Evolutionary conservation across 2,329 filamentous ascomycete species (phyloP).

Genomic region (Fusarium nisikadoi): DNA sequence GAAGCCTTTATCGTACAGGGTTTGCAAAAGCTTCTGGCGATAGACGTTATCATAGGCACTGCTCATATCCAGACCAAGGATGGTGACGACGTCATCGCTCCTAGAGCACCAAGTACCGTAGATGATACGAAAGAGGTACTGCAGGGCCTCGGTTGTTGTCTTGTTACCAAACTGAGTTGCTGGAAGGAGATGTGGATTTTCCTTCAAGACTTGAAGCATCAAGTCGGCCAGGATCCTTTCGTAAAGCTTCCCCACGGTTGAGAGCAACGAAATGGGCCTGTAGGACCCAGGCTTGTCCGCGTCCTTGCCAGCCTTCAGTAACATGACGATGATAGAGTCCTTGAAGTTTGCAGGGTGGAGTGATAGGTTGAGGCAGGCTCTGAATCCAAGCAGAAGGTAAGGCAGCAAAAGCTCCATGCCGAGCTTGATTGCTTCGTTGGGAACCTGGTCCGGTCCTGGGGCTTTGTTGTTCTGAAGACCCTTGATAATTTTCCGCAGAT

Average conservation of each 20-base stretch:
- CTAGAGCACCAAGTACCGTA: background rate
- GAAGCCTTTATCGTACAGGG: background rate
- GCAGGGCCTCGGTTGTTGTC: slow-evolving; percentile 13
- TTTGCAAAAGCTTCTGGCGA: slow-evolving; percentile 2
- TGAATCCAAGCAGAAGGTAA: background rate
- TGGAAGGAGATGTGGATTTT: background rate
- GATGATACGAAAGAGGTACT: slow-evolving; percentile 1
- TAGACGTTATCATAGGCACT: slow-evolving; percentile 11
- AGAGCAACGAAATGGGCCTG: slow-evolving; percentile 15
- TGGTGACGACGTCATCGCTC: background rate
- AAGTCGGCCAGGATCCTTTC: slow-evolving; percentile 13
- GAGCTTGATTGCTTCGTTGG: slow-evolving; percentile 13
- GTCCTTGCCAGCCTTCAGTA: background rate
- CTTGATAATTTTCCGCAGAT: background rate
- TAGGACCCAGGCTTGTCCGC: background rate
- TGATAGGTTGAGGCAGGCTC: background rate
- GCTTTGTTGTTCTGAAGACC: background rate
- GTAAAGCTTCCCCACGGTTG: slow-evolving; percentile 9
- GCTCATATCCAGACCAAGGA: slow-evolving; percentile 10
- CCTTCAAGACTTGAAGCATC: background rate
- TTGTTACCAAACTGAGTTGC: slow-evolving; percentile 5
- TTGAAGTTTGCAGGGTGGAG: slow-evolving; percentile 12
- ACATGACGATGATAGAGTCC: slow-evolving; percentile 5
- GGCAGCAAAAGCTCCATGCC: background rate
- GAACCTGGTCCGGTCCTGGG: background rate